phyloP scores from a whole-genome alignment of 83 land plant species.

The Diphasiastrum complanatum region DNA sequence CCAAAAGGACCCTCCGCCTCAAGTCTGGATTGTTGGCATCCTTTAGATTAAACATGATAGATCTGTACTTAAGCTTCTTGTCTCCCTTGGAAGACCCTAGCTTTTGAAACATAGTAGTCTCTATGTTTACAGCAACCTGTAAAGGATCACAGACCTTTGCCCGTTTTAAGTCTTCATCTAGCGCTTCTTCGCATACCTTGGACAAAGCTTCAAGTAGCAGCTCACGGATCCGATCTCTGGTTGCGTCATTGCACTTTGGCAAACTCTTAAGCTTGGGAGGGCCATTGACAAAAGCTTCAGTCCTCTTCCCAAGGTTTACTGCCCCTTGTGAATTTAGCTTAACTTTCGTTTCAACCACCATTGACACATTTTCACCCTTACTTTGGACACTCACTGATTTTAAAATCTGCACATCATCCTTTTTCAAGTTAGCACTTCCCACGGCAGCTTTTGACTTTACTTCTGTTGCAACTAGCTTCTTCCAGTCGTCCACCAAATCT shows the following conservation, averaged over 20 bases:
- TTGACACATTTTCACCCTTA: neutral
- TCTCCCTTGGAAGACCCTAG: slow-evolving; percentile 55
- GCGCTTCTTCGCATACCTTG: slow-evolving; percentile 51
- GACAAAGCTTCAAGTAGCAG: slow-evolving; percentile 54
- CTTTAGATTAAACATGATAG: slow-evolving; percentile 79
- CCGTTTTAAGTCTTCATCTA: slow-evolving; percentile 29
- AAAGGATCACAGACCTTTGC: slow-evolving; percentile 53
- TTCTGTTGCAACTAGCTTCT: slow-evolving; percentile 54
- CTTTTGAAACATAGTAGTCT: slow-evolving; percentile 59
- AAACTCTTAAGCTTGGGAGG: slow-evolving; percentile 5
- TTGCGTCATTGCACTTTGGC: slow-evolving; percentile 46
- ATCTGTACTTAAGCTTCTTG: slow-evolving; percentile 71
- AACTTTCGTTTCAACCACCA: neutral
- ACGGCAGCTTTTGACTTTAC: slow-evolving; percentile 16
- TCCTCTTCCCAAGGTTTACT: neutral
- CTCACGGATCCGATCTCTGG: slow-evolving; percentile 65
- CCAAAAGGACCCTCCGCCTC: slow-evolving; percentile 66
- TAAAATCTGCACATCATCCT: no score
- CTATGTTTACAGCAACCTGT: slow-evolving; percentile 72
- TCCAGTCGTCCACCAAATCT: slow-evolving; percentile 64
- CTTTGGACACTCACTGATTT: neutral
- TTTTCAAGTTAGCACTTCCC: no score
- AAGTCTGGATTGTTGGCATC: slow-evolving; percentile 83
- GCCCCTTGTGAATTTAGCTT: neutral
- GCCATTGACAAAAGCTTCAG: neutral